Evolutionary conservation across 2,329 filamentous ascomycete genomes (phyloP), one percentile per base, ranked within the genome.

Genomic region (Chaetomium olivaceum): DNA sequence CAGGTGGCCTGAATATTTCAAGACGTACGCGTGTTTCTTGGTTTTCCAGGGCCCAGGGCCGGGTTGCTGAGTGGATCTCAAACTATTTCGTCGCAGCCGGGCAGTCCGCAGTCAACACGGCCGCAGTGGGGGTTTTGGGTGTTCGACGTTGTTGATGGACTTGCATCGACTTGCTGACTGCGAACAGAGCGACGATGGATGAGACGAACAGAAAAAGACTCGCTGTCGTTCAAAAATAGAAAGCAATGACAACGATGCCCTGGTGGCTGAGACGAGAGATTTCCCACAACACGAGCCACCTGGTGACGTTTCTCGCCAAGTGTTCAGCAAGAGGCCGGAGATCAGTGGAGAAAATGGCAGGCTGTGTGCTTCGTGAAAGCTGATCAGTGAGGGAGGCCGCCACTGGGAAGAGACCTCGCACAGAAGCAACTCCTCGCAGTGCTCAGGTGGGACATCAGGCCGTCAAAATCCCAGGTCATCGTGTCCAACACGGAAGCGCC

Each of bases 261-360:
- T 23, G 46, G 19, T 48, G 46, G 46, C 46, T 48, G n/a, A 48
- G 46, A 23, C 46, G n/a, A 48, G 46, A 23, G 21, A 48, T 23
- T 19, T 48, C 46, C 43, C 21, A 21, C n/a, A 48, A 48, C 29
- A 64, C 59, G n/a, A 59, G 58, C 58, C 61, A 43, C 62, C 52
- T 43, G 65, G 62, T 67, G 62, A 67, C 65, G 65, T 62, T 58
- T 62, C 62, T 56, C 48, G 36, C 58, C 36, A 58, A 64, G 58
- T 56, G 36, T n/a, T 33, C 19, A 33, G 19, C 27, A 46, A 46
- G 31, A 59, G 39, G 27, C 55, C 39, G 60, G 55, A 61, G 64
- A 66, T 66, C 64, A 48, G 61, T 63, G 64, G 64, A 36, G 64
- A 39, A 31, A 23, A 29, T 8, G 57, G 61, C 57, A 23, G 64